These are phyloP conservation scores for Boletus edulis DNA, from an alignment of 768 basidiomycete species.

Conservation along the genomic window DNA sequence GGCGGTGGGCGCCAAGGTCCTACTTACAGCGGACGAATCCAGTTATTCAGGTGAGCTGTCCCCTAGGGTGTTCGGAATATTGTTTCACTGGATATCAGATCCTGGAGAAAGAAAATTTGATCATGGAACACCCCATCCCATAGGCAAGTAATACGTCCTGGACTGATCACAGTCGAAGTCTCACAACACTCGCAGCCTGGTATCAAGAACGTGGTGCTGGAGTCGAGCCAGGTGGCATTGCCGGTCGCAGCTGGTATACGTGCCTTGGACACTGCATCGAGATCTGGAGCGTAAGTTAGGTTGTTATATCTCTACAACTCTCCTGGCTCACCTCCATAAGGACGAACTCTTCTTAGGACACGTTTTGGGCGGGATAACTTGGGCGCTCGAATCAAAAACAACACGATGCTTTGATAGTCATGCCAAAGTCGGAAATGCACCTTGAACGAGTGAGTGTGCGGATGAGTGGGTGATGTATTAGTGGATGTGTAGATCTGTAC, in stretches of 20 bases:
- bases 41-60: constrained; percentile 51
- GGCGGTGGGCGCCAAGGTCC: constrained; percentile 53
- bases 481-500: constrained; percentile 20
- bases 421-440: constrained; percentile 56
- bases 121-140: constrained; percentile 76
- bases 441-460: constrained; percentile 5
- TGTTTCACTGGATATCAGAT: constrained; percentile 13
- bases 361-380: constrained; percentile 70
- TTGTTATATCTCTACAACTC: neutral
- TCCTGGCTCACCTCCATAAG: constrained; percentile 33
- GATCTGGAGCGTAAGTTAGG: constrained; percentile 63
- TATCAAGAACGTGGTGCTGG: constrained; percentile 77
- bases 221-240: constrained; percentile 42
- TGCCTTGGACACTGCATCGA: constrained; percentile 76
- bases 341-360: constrained; percentile 69
- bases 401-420: constrained; percentile 62
- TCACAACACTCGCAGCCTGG: constrained; percentile 58
- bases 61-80: neutral
- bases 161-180: neutral
- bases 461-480: constrained; percentile 21
- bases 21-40: constrained; percentile 64
- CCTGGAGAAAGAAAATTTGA: constrained; percentile 43
- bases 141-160: constrained; percentile 46
- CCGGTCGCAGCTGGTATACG: constrained; percentile 84
- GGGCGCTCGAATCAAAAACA: constrained; percentile 69